Evolutionary conservation across 192 early-diverging fungal genomes (phyloP).

Genomic region (Ambispora gerdemannii): DNA sequence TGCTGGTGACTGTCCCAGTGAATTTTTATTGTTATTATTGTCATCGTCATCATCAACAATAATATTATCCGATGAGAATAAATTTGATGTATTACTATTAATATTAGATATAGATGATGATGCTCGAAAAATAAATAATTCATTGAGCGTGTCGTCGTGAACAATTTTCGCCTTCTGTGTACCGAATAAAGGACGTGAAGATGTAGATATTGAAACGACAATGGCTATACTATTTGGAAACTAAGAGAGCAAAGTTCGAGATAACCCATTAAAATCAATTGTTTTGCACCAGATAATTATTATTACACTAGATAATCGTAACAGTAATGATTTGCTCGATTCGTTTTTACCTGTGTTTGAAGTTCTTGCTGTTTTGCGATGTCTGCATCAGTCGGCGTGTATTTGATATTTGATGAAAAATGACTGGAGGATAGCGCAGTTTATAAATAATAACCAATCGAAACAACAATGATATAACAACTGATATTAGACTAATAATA

Average conservation of each 20-base stretch:
- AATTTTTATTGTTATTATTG: too few species aligned
- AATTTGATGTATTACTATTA: too few species aligned
- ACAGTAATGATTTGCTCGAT: neutral
- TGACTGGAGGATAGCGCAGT: conserved; percentile 16
- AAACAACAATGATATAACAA: neutral
- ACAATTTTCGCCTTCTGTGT: neutral
- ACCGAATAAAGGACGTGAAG: conserved; percentile 5
- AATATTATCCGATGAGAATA: too few species aligned
- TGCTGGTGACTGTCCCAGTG: too few species aligned
- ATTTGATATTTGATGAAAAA: conserved; percentile 9
- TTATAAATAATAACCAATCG: too few species aligned
- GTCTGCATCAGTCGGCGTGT: conserved; percentile 9
- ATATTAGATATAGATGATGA: neutral
- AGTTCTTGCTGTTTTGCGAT: conserved; percentile 11
- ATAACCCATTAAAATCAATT: neutral
- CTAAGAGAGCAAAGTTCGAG: neutral
- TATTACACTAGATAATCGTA: too few species aligned
- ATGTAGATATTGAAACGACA: conserved; percentile 11
- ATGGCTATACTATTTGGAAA: conserved; percentile 21
- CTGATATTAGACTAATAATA: neutral
- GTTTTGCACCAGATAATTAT: neutral
- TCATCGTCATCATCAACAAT: too few species aligned
- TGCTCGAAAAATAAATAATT: conserved; percentile 13
- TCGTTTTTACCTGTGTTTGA: conserved; percentile 2
- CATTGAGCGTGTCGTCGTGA: neutral